Evolutionary conservation across 148 eudicot genomes (phyloP), one percentile per base, ranked within the genome.

Genomic region (Fagopyrum tataricum): DNA sequence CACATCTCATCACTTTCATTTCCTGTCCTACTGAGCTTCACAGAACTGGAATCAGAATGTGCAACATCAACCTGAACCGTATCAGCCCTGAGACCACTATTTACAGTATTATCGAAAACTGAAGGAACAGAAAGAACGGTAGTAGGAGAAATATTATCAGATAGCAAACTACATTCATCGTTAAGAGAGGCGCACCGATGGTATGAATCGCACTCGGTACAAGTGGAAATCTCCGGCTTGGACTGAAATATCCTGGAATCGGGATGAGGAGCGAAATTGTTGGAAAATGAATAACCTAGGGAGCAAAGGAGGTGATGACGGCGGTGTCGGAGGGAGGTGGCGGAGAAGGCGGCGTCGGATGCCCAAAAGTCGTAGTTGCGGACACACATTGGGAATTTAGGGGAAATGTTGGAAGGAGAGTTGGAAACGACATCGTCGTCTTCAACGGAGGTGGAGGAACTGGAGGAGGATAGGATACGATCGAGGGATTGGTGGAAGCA

Each of bases 251-350:
- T 78, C 58, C 73, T 70, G 56, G 37, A 56, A 73, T 4, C 20
- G 47, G n/a, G n/a, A 59, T 67, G 74, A 37, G 31, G 31, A 61
- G 43, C 47, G 69, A 1, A 26, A 23, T 40, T 14, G 41, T 56
- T 0, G 4, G 44, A 42, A 15, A 78, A 68, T 13, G 82, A 67
- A 67, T 91, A 81, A 0, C 98, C 97, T 48, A 91, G 74, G 49
- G 83, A 88, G 15, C 74, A 76, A 64, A 91, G 87, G 39, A 91
- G 85, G 17, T 87, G 86, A 67, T 79, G 70, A 17, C 96, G 97
- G 49, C 97, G 97, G 49, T 95, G 92, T 18, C 88, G 84, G 13
- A 95, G 85, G 5, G 96, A 90, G 53, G 86, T 78, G 39, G 93
- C 88, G 46, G 85, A 83, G 15, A 64, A 64, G 20, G 69, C 69